phyloP scores from a whole-genome alignment of 257 asterid species.

The Forsythia suspensa region DNA sequence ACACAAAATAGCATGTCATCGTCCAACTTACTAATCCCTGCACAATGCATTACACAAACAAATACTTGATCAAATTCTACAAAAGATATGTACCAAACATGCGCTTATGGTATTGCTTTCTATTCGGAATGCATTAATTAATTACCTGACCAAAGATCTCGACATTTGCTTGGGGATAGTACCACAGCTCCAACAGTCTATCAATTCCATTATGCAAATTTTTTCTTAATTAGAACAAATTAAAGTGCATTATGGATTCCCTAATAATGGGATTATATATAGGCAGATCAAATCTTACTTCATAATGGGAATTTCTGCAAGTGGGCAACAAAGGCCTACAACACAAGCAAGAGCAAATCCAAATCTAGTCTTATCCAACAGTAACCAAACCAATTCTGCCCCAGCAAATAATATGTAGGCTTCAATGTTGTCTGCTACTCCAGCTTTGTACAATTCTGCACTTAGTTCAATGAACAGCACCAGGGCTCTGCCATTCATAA shows the following conservation, averaged over 20 bases:
- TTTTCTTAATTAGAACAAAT: no score
- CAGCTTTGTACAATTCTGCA: conserved; percentile 73
- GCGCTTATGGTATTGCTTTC: no score
- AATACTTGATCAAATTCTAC: no score
- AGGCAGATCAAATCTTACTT: conserved; percentile 36
- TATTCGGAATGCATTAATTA: no score
- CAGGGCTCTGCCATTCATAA: conserved; percentile 43
- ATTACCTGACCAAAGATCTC: conserved; percentile 67
- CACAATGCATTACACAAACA: conserved; percentile 13
- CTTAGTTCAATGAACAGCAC: conserved; percentile 62
- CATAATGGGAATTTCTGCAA: conserved; percentile 69
- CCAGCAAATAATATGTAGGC: conserved; percentile 60
- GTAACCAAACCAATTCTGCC: conserved; percentile 62
- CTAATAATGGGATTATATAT: no score
- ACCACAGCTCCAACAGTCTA: conserved; percentile 68
- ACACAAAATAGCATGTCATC: conserved; percentile 66
- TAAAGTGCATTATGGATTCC: no score
- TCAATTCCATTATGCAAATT: neutral
- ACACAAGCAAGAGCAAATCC: conserved; percentile 70
- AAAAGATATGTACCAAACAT: no score
- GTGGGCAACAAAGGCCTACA: conserved; percentile 64
- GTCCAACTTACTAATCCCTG: conserved; percentile 81
- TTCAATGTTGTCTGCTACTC: conserved; percentile 62
- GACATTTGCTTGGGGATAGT: conserved; percentile 72
- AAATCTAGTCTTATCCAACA: conserved; percentile 50